Evolutionary conservation across 2,329 filamentous ascomycete genomes (phyloP), one percentile per base, ranked within the genome.

Genomic region (Penicillium glabrum): DNA sequence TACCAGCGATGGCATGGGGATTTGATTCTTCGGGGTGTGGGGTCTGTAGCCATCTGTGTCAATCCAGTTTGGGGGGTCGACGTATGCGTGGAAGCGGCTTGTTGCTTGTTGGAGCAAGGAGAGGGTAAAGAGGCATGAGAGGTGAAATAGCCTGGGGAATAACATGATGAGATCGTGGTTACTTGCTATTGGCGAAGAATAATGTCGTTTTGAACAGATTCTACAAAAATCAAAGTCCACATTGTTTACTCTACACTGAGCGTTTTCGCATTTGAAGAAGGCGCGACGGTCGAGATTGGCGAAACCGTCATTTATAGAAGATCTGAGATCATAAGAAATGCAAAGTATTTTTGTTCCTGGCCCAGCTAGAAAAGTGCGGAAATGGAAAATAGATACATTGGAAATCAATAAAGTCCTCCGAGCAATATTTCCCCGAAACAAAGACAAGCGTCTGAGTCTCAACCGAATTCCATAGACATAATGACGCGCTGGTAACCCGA

Each of bases 1-100:
- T 0, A 88, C 75, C 11, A 77, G 54, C 1, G 65, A 54, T 1
- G 58, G 43, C 3, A 56, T 46, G 7, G 45, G 26, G 3, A 24
- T 54, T 19, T 44, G 23, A 11, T 27, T 54, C 33, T 26, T 51
- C 4, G 61, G 41, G 24, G 23, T 11, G 14, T 58, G 27, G 11
- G 23, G 6, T 2, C 5, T 26, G 5, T 41, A 26, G 31, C 61
- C 48, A 23, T 44, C 26, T 31, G n/a, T 35, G 11, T 11, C 24
- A 5, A 33, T 9, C 43, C 16, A 45, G 23, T 45, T 44, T 9
- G 50, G 50, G 3, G 57, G 52, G 3, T 57, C 48, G 23, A 47
- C 35, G 13, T 23, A 54, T n/a, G 44, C 31, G 26, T 49, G 46
- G 24, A 47, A 44, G 23, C 60, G 46, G 31, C 51, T 27, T 24